Evolutionary conservation across 1,284 basidiomycete genomes (phyloP).

Genomic region (Phellopilus nigrolimitatus): DNA sequence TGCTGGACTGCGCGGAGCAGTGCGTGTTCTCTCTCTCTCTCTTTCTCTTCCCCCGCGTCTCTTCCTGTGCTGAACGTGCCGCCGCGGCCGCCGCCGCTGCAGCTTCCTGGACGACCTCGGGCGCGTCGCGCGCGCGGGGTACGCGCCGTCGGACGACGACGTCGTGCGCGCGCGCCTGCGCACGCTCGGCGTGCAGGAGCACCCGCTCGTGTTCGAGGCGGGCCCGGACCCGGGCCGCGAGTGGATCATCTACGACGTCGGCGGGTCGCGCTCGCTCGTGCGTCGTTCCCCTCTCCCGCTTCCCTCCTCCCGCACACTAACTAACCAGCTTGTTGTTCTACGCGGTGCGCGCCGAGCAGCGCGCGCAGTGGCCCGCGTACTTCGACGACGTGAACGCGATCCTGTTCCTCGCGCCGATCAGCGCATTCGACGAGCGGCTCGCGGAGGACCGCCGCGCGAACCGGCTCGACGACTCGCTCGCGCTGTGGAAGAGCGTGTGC

Average conservation of each 20-base stretch:
- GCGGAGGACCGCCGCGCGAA: slow-evolving; percentile 56
- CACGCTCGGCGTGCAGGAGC: slow-evolving; percentile 37
- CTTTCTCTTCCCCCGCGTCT: slow-evolving; percentile 23
- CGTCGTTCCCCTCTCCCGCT: slow-evolving; percentile 21
- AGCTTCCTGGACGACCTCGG: slow-evolving; percentile 58
- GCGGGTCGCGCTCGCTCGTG: slow-evolving; percentile 32
- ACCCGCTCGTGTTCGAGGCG: slow-evolving; percentile 32
- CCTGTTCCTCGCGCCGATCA: slow-evolving; percentile 67
- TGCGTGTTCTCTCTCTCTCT: slow-evolving; percentile 40
- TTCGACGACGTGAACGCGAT: slow-evolving; percentile 70
- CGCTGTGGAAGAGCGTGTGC: slow-evolving; percentile 57
- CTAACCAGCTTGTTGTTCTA: no score
- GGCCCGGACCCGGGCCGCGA: slow-evolving; percentile 24
- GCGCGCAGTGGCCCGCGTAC: slow-evolving; percentile 44
- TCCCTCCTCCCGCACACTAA: not conserved
- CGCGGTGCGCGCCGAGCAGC: no score
- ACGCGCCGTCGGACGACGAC: slow-evolving; percentile 67
- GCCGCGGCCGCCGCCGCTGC: no score
- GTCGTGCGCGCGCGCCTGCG: slow-evolving; percentile 63
- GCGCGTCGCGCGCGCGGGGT: slow-evolving; percentile 53
- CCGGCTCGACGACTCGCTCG: slow-evolving; percentile 61
- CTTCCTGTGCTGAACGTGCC: not conserved
- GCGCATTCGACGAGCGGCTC: slow-evolving; percentile 60
- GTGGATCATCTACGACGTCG: slow-evolving; percentile 39
- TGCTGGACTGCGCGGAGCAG: slow-evolving; percentile 69